Conservation (phyloP, 371 early-diverging fungal genomes). For the Choanephora cucurbitarum region DNA sequence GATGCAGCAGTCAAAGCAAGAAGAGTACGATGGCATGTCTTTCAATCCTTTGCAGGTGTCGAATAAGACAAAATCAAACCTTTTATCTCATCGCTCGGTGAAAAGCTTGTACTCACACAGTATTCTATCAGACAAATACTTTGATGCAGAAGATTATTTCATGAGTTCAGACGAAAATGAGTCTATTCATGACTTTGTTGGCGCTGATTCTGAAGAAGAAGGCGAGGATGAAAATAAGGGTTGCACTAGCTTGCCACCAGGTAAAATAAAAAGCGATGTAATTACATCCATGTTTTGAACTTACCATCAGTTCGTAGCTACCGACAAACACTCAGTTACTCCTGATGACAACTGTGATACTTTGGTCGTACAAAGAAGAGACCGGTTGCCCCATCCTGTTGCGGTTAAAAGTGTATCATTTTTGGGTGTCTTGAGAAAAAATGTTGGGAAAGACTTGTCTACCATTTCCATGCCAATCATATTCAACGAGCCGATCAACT, state of each 20-base stretch:
- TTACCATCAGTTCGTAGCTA: no score
- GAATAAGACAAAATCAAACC: conserved; percentile 7
- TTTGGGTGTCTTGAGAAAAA: conserved; percentile 84
- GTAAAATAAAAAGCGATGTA: no score
- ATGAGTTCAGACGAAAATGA: conserved; percentile 5
- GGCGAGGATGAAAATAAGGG: neutral
- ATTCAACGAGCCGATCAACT: conserved; percentile 91
- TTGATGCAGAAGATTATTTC: conserved; percentile 17
- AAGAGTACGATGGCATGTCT: neutral
- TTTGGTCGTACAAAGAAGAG: conserved; percentile 7
- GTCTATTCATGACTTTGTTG: conserved; percentile 5
- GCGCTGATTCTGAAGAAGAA: conserved; percentile 13
- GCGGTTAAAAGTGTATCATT: conserved; percentile 78
- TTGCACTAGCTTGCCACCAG: no score
- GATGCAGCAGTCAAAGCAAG: neutral
- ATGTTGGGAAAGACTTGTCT: conserved; percentile 93
- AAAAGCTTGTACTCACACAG: conserved; percentile 15
- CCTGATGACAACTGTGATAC: neutral
- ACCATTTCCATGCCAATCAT: conserved; percentile 94
- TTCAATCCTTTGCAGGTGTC: conserved; percentile 4
- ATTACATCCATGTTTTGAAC: no score
- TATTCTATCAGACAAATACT: conserved; percentile 14
- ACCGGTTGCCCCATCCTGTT: conserved; percentile 67
- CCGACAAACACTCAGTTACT: neutral
- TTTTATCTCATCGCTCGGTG: conserved; percentile 5